Conservation (phyloP, 1,284 basidiomycete genomes). For the Stereum hirsutum region DNA sequence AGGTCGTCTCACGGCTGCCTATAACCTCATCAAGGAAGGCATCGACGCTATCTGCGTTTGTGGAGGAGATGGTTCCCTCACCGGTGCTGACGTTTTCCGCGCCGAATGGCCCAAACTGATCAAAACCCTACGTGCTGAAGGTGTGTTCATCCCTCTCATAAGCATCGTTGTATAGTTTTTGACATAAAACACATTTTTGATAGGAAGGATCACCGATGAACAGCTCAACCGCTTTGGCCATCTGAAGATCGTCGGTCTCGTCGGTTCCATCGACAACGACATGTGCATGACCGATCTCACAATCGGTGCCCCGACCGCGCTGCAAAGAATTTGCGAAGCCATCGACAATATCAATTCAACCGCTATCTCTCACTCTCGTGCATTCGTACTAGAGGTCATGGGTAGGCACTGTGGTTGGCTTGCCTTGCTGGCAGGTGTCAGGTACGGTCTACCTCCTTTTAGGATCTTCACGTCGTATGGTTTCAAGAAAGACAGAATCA, state of each 20-base stretch:
- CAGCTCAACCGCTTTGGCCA: conserved; percentile 70
- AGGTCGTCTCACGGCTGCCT: conserved; percentile 80
- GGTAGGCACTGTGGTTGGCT: conserved; percentile 98
- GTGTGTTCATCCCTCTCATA: conserved; percentile 21
- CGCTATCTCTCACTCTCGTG: conserved; percentile 90
- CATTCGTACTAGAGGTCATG: conserved; percentile 99
- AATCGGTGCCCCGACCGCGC: conserved; percentile 91
- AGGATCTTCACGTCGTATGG: neutral
- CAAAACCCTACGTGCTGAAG: conserved; percentile 52
- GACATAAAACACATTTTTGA: neutral
- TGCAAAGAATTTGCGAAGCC: conserved; percentile 95
- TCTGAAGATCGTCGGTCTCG: conserved; percentile 93
- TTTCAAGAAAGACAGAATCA: neutral
- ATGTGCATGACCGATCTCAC: conserved; percentile 98
- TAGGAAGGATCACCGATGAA: conserved; percentile 68
- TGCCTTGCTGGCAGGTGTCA: conserved; percentile 87
- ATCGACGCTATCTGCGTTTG: conserved; percentile 97
- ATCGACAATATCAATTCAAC: conserved; percentile 99
- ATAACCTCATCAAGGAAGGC: conserved; percentile 91
- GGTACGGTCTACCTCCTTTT: conserved; percentile 31
- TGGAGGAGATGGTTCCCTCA: conserved; percentile 94
- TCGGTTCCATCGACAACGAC: conserved; percentile 98
- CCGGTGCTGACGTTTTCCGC: conserved; percentile 91
- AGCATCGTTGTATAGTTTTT: neutral
- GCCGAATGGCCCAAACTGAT: conserved; percentile 90